Conservation (phyloP, 2,329 filamentous ascomycete genomes). For the Arthrobotrys sphaeroides region DNA sequence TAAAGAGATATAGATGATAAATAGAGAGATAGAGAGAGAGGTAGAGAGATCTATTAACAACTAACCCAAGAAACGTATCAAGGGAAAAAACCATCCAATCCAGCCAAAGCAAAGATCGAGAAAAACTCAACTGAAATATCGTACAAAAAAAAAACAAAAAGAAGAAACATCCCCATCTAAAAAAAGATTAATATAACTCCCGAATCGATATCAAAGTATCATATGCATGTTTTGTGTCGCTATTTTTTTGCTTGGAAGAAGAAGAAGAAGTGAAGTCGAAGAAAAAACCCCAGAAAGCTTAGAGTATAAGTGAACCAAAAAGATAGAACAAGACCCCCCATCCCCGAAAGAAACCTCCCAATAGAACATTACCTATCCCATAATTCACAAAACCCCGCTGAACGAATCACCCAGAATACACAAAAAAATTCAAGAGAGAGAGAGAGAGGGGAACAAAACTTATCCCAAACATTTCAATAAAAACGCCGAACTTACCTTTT, state of each 20-base stretch:
- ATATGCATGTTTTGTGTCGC: constrained; percentile 14
- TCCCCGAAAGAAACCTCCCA: neutral
- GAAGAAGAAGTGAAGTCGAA: neutral
- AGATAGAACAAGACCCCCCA: neutral
- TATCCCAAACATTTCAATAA: neutral
- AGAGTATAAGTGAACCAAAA: neutral
- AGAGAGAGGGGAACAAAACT: neutral
- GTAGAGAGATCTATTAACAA: constrained; percentile 1
- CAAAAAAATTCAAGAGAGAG: neutral
- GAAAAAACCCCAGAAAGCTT: neutral
- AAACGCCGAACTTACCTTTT: constrained; percentile 28
- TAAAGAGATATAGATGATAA: neutral
- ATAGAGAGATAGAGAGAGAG: neutral
- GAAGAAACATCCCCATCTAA: constrained; percentile 3
- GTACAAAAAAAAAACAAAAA: neutral
- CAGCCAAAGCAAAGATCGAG: neutral
- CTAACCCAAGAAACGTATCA: neutral
- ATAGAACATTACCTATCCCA: constrained; percentile 8
- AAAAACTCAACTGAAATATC: neutral
- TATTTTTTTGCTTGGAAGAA: constrained; percentile 3
- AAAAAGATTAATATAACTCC: constrained; percentile 1
- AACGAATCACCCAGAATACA: neutral
- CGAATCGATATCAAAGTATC: constrained; percentile 12
- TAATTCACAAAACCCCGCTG: neutral
- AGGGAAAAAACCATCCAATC: neutral